phyloP scores from a whole-genome alignment of 176 grass and related monocot species.

The Hordeum vulgare region MorexV3_pseudomolecules_assembly NC_058522.1:535564265-535564764 shows the following conservation, averaged over 20 bases:
- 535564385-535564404: not conserved
- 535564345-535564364: not conserved
- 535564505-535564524: not conserved
- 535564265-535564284: too few species aligned
- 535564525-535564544: too few species aligned
- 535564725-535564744: constrained; percentile 67
- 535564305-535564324: not conserved
- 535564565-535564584: constrained; percentile 70
- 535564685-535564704: constrained; percentile 56
- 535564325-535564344: constrained; percentile 2
- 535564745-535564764: constrained; percentile 53
- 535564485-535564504: not conserved
- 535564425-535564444: not conserved
- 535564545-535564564: constrained; percentile 49
- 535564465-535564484: not conserved
- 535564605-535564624: constrained; percentile 87
- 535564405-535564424: constrained; percentile 1
- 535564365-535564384: not conserved
- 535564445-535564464: not conserved
- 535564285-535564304: not conserved
- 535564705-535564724: constrained; percentile 53
- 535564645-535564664: constrained; percentile 63
- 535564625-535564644: constrained; percentile 65
- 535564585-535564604: constrained; percentile 60
- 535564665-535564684: constrained; percentile 63